Percentiles rank a stretch among this genome's conserved stretches.
Evolutionary conservation across 805 yeast genomes (phyloP).

Genomic region (Starmera pachycereana): DNA sequence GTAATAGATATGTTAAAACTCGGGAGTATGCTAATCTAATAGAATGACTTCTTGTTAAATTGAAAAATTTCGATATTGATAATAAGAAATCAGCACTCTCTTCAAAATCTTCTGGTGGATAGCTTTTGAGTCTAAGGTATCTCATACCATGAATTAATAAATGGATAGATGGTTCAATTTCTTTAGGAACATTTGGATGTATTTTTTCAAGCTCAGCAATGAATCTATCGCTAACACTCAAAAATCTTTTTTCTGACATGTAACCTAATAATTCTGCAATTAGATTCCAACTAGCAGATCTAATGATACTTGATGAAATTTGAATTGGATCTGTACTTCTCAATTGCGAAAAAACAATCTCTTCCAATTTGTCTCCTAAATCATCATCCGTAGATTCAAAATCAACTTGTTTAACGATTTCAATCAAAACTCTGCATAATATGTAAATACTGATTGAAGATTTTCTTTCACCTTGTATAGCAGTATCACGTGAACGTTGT

Average conservation of each 20-base stretch:
- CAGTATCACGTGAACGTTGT: constrained; percentile 45
- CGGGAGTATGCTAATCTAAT: constrained; percentile 76
- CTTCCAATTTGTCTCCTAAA: constrained; percentile 76
- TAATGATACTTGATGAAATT: constrained; percentile 56
- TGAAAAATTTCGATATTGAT: constrained; percentile 77
- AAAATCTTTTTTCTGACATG: constrained; percentile 77
- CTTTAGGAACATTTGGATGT: constrained; percentile 41
- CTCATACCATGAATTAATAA: constrained; percentile 88
- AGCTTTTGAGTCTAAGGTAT: constrained; percentile 64
- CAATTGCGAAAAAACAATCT: constrained; percentile 83
- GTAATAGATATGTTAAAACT: constrained; percentile 60
- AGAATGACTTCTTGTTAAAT: constrained; percentile 50
- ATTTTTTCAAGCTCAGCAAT: constrained; percentile 85
- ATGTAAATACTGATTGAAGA: constrained; percentile 81
- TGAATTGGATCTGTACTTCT: constrained; percentile 75
- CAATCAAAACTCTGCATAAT: constrained; percentile 83
- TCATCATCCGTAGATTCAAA: constrained; percentile 66
- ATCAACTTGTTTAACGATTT: constrained; percentile 83
- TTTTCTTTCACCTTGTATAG: constrained; percentile 78
- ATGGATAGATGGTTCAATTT: constrained; percentile 53
- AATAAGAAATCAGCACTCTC: constrained; percentile 87
- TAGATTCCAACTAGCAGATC: constrained; percentile 89
- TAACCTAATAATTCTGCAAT: constrained; percentile 83
- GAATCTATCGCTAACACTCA: constrained; percentile 86
- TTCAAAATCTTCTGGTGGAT: constrained; percentile 84